Evolutionary conservation across 2,329 filamentous ascomycete genomes (phyloP).

Genomic region (Dothideomycetes sp.): DNA sequence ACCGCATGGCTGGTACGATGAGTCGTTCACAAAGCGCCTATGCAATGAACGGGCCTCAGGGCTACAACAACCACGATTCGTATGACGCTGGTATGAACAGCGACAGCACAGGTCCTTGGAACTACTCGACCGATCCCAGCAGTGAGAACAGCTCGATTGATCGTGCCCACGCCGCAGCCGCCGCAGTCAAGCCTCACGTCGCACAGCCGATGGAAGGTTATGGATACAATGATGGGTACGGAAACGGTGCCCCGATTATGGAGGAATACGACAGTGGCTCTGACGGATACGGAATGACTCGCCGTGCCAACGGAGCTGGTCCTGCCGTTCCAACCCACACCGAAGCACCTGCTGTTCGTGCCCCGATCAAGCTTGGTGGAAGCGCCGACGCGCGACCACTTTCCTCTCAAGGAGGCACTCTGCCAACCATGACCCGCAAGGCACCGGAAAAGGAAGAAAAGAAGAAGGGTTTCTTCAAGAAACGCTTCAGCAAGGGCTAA

Average conservation of each 20-base stretch:
- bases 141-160: conserved; percentile 91
- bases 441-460: conserved; percentile 45
- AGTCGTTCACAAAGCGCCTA: conserved; percentile 29
- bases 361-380: conserved; percentile 12
- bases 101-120: conserved; percentile 58
- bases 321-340: conserved; percentile 3
- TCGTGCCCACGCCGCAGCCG: conserved; percentile 39
- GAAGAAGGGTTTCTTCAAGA: conserved; percentile 82
- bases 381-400: conserved; percentile 6
- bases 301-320: conserved; percentile 1
- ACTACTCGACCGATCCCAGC: conserved; percentile 79
- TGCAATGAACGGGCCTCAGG: conserved; percentile 33
- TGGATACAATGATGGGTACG: conserved; percentile 24
- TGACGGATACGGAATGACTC: conserved; percentile 9
- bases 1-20: conserved; percentile 29
- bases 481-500: conserved; percentile 58
- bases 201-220: conserved; percentile 33
- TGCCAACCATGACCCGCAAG: conserved; percentile 13
- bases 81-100: conserved; percentile 66
- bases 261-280: conserved; percentile 26
- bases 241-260: conserved; percentile 17
- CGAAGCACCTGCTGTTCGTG: conserved; percentile 9
- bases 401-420: conserved; percentile 12
- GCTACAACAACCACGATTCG: conserved; percentile 67
- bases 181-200: conserved; percentile 12